Evolutionary conservation across 371 early-diverging fungal species (phyloP).

Genomic region (Zopfochytrium polystomum): DNA sequence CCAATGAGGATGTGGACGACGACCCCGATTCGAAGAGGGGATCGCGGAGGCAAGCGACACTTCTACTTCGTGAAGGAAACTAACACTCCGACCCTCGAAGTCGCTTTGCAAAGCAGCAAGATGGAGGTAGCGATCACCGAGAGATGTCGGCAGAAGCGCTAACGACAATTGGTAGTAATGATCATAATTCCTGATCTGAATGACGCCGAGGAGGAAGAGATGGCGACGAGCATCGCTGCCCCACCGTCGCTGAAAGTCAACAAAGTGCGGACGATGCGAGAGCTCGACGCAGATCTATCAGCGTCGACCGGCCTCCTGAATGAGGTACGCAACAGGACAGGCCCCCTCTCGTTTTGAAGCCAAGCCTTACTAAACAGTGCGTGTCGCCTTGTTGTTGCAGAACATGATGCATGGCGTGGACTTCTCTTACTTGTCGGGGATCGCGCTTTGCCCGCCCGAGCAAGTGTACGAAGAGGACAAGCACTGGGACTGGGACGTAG

Average conservation of each 20-base stretch:
- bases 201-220: slow-evolving; percentile 41
- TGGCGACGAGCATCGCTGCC: slow-evolving; percentile 36
- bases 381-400: slow-evolving; percentile 3
- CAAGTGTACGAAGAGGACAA: slow-evolving; percentile 38
- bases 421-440: slow-evolving; percentile 33
- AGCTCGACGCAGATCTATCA: slow-evolving; percentile 36
- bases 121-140: too few relatives aligned
- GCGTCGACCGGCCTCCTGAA: slow-evolving; percentile 28
- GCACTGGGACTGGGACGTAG: slow-evolving; percentile 50
- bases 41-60: too few relatives aligned
- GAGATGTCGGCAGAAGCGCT: too few relatives aligned
- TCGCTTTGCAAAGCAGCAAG: too few relatives aligned
- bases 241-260: slow-evolving; percentile 40
- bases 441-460: slow-evolving; percentile 41
- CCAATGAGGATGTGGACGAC: too few relatives aligned
- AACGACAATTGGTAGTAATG: too few relatives aligned
- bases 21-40: too few relatives aligned
- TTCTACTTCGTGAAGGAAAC: too few relatives aligned
- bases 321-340: slow-evolving; percentile 20
- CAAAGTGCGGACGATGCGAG: slow-evolving; percentile 40
- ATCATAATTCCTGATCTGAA: slow-evolving; percentile 42
- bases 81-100: too few relatives aligned
- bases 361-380: neutral
- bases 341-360: neutral
- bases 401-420: slow-evolving; percentile 40